Evolutionary conservation across 2,329 filamentous ascomycete species (phyloP), one percentile per base, ranked within the genome.

Genomic region (Blastomyces gilchristii): DNA sequence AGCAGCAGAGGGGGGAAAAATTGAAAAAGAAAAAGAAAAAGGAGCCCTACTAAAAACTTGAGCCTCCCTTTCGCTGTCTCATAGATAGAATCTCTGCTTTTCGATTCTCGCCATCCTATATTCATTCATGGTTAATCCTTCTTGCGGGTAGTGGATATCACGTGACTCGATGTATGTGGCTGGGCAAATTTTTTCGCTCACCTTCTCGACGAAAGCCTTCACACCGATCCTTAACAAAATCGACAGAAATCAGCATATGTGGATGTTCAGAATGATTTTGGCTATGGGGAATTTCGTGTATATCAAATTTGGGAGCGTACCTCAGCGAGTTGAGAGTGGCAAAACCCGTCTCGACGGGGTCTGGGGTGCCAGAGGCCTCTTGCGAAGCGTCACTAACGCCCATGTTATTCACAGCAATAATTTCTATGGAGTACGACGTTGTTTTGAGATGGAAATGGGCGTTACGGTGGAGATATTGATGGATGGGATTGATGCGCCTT

Each of bases 41-140:
- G 70, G 22, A 28, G 18, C 2, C 78, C 61, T 75, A 81, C 79
- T 97, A 97, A 73, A 93, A 97, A 62, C 90, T 89, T 49, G 90
- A 88, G 18, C 89, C 87, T 71, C 90, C 93, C 76, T 95, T 95
- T 28, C 90, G 89, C 64, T 92, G 90, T 72, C 90, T 88, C 69
- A 97, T 95, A 64, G 91, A 94, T n/a, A 99, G 80, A 66, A 99
- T 96, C 75, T 99, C 94, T 69, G 94, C 94, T 78, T 94, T 91
- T 69, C 94, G 87, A 65, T 89, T 83, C 71, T 92, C 87, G 65
- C 91, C 91, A 75, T 96, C 84, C 84, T 87, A 69, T 12, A 68
- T 14, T 57, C 60, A 62, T 2, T 39, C 50, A 65, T 59, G 37
- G 52, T 62, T 41, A 62, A 39, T 52, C 2, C 18, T 8, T 25